Evolutionary conservation across 345 rosid genomes (phyloP), one percentile per base, ranked within the genome.

Genomic region (Physaria fendleri): DNA sequence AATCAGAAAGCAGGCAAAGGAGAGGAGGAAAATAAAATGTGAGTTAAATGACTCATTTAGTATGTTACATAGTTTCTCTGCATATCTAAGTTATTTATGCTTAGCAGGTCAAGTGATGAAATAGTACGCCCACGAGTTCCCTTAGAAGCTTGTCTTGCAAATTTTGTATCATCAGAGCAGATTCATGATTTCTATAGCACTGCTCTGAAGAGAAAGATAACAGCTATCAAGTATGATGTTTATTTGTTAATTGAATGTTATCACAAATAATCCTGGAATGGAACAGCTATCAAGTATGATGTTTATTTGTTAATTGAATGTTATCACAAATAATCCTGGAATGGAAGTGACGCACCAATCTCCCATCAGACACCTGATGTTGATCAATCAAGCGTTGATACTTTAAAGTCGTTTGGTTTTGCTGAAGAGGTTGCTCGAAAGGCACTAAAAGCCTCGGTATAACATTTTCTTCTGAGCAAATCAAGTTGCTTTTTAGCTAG

Each of bases 41-140:
- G 80, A 85, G 97, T 74, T 24, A 24, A 32, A 2, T 71, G 56
- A 23, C 51, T 39, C 46, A 50, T 24, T 25, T 55, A n/a, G 50
- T 64, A 17, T 46, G 39, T 62, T 47, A 68, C 55, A 7, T 48
- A 15, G 38, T 49, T 62, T 38, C 32, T 5, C 52, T 53, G 56
- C 41, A 62, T 43, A 53, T 50, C 59, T 73, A 74, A 59, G 33
- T 42, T 61, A 38, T 64, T 38, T 59, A 45, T 62, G 67, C 66
- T 16, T 59, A 57, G 68, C 88, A 89, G 96, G 77, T 69, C 88
- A 35, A 71, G 45, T 34, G 85, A 90, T 68, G 87, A 83, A 74
- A 77, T 87, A 50, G 84, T 94, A 59, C 96, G 99, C 25, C 96
- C 99, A 72, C 81, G 99, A 74, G 90, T 94, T 30, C 96, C 97